Evolutionary conservation across 768 basidiomycete species (phyloP).

Genomic region (Phanerodontia chrysosporium): DNA sequence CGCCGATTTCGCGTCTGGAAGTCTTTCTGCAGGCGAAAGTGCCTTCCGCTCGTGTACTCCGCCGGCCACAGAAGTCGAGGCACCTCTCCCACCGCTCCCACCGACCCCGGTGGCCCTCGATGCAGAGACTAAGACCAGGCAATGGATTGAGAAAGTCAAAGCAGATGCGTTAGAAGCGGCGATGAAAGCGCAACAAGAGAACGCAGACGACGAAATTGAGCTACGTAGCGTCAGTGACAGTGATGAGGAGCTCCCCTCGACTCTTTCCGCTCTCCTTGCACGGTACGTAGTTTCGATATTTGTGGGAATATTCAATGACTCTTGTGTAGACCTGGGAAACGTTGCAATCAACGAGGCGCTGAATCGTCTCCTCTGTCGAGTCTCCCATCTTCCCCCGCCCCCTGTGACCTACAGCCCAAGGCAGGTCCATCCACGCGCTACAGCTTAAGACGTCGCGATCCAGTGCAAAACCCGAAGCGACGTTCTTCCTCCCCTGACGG

Average conservation of each 20-base stretch:
- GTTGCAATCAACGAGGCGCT: too few species aligned
- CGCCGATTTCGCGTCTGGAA: too few species aligned
- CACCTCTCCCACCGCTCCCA: conserved; percentile 18
- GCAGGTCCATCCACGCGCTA: conserved; percentile 14
- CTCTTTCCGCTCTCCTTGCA: not conserved
- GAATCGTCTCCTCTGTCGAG: not conserved
- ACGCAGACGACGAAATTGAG: conserved; percentile 38
- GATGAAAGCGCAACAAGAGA: conserved; percentile 38
- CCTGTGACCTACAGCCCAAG: not conserved
- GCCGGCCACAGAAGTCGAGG: conserved; percentile 14
- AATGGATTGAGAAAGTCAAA: conserved; percentile 62
- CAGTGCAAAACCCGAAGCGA: not conserved
- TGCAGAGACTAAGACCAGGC: conserved; percentile 42
- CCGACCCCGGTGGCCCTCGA: conserved; percentile 30
- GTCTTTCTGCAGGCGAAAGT: too few species aligned
- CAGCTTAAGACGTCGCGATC: conserved; percentile 17
- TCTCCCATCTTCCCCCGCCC: not conserved
- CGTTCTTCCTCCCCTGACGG: conserved; percentile 4
- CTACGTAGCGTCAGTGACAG: not conserved
- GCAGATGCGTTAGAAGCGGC: conserved; percentile 39
- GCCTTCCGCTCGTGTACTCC: conserved; percentile 24
- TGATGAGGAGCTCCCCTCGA: conserved; percentile 1
- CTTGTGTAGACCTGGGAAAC: too few species aligned
- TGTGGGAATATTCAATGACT: too few species aligned
- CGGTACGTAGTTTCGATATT: too few species aligned